These are phyloP conservation scores for Oryza glumipatula DNA, from an alignment of 176 grass and related monocot species.

Conservation along the genomic window DNA sequence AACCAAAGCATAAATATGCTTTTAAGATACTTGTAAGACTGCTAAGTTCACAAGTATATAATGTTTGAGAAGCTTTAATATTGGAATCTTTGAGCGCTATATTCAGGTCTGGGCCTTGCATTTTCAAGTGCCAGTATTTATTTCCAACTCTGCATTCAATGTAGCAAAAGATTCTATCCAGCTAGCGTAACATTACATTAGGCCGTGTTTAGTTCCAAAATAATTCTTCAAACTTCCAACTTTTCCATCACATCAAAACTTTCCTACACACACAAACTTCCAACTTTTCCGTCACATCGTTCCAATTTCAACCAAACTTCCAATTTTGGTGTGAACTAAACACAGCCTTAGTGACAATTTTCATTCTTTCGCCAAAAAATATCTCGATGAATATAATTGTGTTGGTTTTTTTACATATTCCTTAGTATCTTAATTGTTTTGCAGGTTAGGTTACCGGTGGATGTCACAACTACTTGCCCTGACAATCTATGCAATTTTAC, in stretches of 20 bases:
- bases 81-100: slow-evolving; percentile 1
- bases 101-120: not conserved
- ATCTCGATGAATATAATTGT: not conserved
- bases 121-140: not conserved
- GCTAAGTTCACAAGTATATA: not conserved
- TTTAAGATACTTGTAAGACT: not conserved
- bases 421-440: slow-evolving; percentile 34
- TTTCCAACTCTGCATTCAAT: not conserved
- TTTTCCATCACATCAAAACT: too few relatives aligned
- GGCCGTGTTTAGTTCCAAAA: too few relatives aligned
- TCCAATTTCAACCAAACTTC: too few relatives aligned
- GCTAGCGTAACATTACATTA: not conserved
- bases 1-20: too few relatives aligned
- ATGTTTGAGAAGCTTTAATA: not conserved
- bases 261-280: too few relatives aligned
- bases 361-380: not conserved
- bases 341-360: not conserved
- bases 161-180: not conserved
- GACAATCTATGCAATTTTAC: slow-evolving; percentile 76
- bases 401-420: not conserved
- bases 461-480: slow-evolving; percentile 84
- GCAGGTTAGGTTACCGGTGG: slow-evolving; percentile 95
- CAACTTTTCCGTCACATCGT: too few relatives aligned
- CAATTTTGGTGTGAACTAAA: too few relatives aligned
- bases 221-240: too few relatives aligned